Evolutionary conservation across 257 asterid genomes (phyloP).

Genomic region (Forsythia suspensa): DNA sequence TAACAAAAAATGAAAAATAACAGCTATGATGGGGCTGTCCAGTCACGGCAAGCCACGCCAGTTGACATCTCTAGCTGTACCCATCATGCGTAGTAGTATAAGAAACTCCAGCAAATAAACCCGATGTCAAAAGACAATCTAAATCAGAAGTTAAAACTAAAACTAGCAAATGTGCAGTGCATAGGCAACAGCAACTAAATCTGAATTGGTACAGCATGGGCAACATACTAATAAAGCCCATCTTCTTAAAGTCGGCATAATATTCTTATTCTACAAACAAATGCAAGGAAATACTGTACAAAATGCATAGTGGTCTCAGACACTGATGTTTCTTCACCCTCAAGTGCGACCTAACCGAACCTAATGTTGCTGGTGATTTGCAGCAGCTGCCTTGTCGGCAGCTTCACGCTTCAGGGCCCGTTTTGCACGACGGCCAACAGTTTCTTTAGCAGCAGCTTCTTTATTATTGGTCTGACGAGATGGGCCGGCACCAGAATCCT

Average conservation of each 20-base stretch:
- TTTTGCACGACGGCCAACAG: conserved; percentile 83
- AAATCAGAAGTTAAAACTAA: background rate
- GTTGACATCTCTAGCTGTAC: too few species aligned
- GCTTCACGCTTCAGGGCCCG: conserved; percentile 80
- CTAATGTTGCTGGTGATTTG: conserved; percentile 61
- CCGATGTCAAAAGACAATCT: background rate
- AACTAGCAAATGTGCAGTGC: background rate
- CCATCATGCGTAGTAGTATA: too few species aligned
- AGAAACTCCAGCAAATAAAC: background rate
- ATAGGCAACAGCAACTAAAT: background rate
- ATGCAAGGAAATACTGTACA: conserved; percentile 23
- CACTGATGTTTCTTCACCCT: background rate
- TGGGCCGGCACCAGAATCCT: conserved; percentile 54
- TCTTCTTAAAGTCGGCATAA: background rate
- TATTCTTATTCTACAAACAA: conserved; percentile 8
- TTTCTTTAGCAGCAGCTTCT: conserved; percentile 45
- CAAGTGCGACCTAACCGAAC: conserved; percentile 52
- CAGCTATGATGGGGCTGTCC: too few species aligned
- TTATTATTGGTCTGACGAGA: conserved; percentile 68
- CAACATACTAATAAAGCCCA: background rate
- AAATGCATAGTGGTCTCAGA: background rate
- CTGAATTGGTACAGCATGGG: background rate
- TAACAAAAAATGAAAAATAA: too few species aligned
- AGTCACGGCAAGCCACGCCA: too few species aligned
- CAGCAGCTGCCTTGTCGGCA: conserved; percentile 78